Percentiles rank a stretch among this genome's conserved stretches.
Conservation (phyloP, 140 eudicot species). For the Ambrosia hybrid region DNA sequence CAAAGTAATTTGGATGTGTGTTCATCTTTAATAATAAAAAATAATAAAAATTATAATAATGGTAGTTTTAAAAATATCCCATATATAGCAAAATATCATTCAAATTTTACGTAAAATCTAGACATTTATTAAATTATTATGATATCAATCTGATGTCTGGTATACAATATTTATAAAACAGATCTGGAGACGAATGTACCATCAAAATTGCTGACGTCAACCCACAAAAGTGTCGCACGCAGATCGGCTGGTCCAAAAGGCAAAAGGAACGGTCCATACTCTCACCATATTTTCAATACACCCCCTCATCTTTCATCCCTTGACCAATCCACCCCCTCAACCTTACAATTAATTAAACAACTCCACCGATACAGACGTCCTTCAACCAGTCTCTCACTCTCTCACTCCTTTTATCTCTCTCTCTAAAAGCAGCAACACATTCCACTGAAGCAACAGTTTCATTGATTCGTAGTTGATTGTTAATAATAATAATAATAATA, state of each 20-base stretch:
- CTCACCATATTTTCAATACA: background rate
- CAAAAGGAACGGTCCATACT: constrained; percentile 24
- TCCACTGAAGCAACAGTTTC: constrained; percentile 1
- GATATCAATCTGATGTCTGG: background rate
- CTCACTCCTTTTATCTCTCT: background rate
- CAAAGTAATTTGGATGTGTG: too few species aligned
- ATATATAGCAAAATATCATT: too few species aligned
- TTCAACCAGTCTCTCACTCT: constrained; percentile 15
- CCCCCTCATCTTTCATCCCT: background rate
- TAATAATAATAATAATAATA: too few species aligned
- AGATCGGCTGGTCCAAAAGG: constrained; percentile 22
- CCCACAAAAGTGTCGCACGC: constrained; percentile 11
- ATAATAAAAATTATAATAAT: too few species aligned
- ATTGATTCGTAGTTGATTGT: background rate
- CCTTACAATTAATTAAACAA: background rate
- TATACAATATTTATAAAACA: background rate
- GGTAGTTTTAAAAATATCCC: too few species aligned
- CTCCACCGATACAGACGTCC: constrained; percentile 21
- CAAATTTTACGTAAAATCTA: too few species aligned
- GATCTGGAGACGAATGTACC: background rate
- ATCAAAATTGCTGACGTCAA: constrained; percentile 23
- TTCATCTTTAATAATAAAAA: too few species aligned
- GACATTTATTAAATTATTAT: too few species aligned
- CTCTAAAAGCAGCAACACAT: too few species aligned
- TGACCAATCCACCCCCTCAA: background rate